A percentile compares a stretch with the other conserved stretches of the same genome.
Conservation (phyloP, 2,329 filamentous ascomycete genomes). For the Cyphellophora europaea region DNA sequence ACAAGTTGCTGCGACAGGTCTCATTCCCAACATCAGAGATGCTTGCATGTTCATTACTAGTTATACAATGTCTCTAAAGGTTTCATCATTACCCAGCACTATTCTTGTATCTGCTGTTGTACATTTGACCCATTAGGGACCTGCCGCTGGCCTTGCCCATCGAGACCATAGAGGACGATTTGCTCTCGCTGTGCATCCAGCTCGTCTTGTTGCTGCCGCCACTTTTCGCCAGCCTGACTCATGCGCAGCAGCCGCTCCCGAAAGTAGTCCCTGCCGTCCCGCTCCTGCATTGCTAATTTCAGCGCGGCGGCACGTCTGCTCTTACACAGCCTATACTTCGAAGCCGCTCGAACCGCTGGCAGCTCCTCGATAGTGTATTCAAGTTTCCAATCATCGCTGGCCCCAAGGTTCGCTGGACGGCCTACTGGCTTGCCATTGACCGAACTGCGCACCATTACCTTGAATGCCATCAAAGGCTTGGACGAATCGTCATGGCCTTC, state of each 20-base stretch:
- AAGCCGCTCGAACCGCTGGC: conserved; percentile 30
- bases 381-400: conserved; percentile 55
- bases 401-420: conserved; percentile 46
- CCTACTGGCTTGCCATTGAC: conserved; percentile 57
- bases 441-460: conserved; percentile 61
- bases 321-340: conserved; percentile 49
- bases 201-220: conserved; percentile 46
- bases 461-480: conserved; percentile 49
- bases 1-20: no score
- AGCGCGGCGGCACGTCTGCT: conserved; percentile 30
- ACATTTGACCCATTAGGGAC: neutral
- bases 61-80: no score
- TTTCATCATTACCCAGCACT: no score
- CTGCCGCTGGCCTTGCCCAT: neutral
- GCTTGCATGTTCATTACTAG: no score
- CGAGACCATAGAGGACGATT: conserved; percentile 16
- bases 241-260: conserved; percentile 33
- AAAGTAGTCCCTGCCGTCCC: conserved; percentile 31
- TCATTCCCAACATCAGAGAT: no score
- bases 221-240: conserved; percentile 48
- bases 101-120: neutral
- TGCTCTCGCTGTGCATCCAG: conserved; percentile 37
- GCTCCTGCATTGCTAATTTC: conserved; percentile 21
- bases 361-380: conserved; percentile 69
- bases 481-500: conserved; percentile 1